phyloP scores from a whole-genome alignment of 2,329 filamentous ascomycete genomes.

The Trichophyton simii region DNA sequence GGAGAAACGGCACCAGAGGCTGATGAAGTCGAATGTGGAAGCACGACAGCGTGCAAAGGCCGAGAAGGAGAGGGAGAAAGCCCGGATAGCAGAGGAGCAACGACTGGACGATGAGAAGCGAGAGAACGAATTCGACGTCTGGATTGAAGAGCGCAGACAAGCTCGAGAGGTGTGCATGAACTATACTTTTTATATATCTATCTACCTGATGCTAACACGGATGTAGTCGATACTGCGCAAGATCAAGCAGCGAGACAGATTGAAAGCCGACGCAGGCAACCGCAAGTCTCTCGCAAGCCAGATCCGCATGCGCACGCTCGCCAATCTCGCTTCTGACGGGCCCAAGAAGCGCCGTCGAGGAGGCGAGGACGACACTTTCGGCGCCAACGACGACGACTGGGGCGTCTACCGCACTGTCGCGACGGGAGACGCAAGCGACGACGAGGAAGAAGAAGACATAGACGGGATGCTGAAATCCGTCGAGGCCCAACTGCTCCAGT shows the following conservation, averaged over 20 bases:
- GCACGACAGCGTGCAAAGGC: conserved; percentile 86
- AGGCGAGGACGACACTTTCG: conserved; percentile 86
- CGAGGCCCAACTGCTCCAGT: conserved; percentile 71
- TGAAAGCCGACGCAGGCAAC: conserved; percentile 90
- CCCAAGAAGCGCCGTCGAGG: conserved; percentile 73
- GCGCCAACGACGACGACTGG: conserved; percentile 96
- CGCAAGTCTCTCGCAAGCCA: conserved; percentile 92
- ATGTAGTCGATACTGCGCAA: conserved; percentile 55
- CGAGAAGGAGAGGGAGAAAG: conserved; percentile 88
- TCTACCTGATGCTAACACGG: neutral
- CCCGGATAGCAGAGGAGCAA: conserved; percentile 68
- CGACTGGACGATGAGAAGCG: conserved; percentile 71
- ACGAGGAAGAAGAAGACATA: conserved; percentile 86
- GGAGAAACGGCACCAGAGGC: conserved; percentile 78
- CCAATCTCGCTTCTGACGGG: conserved; percentile 83
- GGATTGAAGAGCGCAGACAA: conserved; percentile 70
- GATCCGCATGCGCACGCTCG: conserved; percentile 96
- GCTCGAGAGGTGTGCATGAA: conserved; percentile 44
- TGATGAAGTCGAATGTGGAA: conserved; percentile 91
- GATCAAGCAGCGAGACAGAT: conserved; percentile 84
- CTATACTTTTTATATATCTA: neutral
- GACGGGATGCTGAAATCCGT: conserved; percentile 58
- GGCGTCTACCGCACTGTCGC: conserved; percentile 89
- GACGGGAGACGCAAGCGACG: conserved; percentile 59
- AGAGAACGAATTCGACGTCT: conserved; percentile 69